Evolutionary conservation across 768 basidiomycete genomes (phyloP), one percentile per base, ranked within the genome.

Genomic region (Tricholoma sp.): DNA sequence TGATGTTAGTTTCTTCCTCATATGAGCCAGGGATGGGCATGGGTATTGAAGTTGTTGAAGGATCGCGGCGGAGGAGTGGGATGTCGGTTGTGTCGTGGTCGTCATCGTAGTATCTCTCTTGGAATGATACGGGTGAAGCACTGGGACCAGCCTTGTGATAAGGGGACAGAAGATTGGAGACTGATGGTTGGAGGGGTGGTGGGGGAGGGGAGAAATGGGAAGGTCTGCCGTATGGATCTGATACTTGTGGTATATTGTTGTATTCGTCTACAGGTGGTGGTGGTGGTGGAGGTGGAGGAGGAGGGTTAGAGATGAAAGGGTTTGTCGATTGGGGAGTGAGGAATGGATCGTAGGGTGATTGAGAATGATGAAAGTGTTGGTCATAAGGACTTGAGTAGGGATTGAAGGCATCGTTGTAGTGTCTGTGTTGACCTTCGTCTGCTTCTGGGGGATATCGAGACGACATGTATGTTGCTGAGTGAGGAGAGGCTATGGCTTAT

Each of bases 401-500:
- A 59, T 72, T 74, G 68, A 84, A 84, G 0, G 85, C 84, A 57
- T 89, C 86, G 64, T 87, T 86, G 69, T 88, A 86, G 56, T 79
- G 80, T 27, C 80, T 70, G n/a, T 72, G 77, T 61, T 86, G 85
- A 12, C 76, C 82, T 68, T 88, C 84, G 68, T 89, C 84, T 4
- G 83, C 79, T 83, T 50, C n/a, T n/a, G n/a, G n/a, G n/a, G n/a
- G n/a, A n/a, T n/a, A n/a, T n/a, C n/a, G n/a, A n/a, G n/a, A n/a
- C n/a, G n/a, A n/a, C n/a, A n/a, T n/a, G n/a, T n/a, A n/a, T n/a
- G n/a, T n/a, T n/a, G n/a, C n/a, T n/a, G n/a, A n/a, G n/a, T n/a
- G n/a, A n/a, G n/a, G n/a, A n/a, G n/a, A n/a, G n/a, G n/a, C n/a
- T n/a, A n/a, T n/a, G n/a, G n/a, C n/a, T n/a, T n/a, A n/a, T n/a